Evolutionary conservation across 2,329 filamentous ascomycete species (phyloP), one percentile per base, ranked within the genome.

Genomic region (Talaromyces sp.): DNA sequence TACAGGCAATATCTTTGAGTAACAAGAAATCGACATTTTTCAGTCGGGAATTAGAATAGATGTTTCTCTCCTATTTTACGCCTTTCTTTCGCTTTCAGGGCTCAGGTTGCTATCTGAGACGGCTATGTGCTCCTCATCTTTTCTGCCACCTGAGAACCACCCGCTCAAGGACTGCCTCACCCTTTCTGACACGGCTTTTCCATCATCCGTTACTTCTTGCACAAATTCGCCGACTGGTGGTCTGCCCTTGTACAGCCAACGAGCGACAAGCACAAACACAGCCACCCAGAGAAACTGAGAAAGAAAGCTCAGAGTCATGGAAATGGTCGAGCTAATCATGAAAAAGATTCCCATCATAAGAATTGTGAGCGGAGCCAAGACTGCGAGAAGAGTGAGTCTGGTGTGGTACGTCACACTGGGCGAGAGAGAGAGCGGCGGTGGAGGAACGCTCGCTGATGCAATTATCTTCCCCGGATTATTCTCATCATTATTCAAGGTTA

Each of bases 161-260:
- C 13, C 22, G 19, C 13, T 33, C 55, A 54, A 44, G 19, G 27
- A 15, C 39, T 32, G 25, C 33, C 30, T 42, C 8, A 6, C 36
- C 6, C 28, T n/a, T 32, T n/a, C 55, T n/a, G 32, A 6, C 17
- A 19, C n/a, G 15, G 25, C 22, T 44, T 52, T 19, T 13, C 25
- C 19, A 49, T 54, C 55, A 19, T 36, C 19, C 15, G 2, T 19
- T 3, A 57, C 22, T 17, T 54, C 27, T 15, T 47, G n/a, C 27
- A 57, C 44, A 27, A 57, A 61, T 15, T 61, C 59, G 13, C 42
- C 19, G 5, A 27, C 27, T 10, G 59, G 27, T 11, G 59, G 59
- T 57, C 59, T 57, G 11, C 59, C 55, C 19, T 57, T 57, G 27
- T 57, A 57, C 9, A 61, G 25, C 59, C 55, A 61, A 27, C 30